phyloP scores from a whole-genome alignment of 2,329 filamentous ascomycete species.

The Paracamarosporium sp. region DNA sequence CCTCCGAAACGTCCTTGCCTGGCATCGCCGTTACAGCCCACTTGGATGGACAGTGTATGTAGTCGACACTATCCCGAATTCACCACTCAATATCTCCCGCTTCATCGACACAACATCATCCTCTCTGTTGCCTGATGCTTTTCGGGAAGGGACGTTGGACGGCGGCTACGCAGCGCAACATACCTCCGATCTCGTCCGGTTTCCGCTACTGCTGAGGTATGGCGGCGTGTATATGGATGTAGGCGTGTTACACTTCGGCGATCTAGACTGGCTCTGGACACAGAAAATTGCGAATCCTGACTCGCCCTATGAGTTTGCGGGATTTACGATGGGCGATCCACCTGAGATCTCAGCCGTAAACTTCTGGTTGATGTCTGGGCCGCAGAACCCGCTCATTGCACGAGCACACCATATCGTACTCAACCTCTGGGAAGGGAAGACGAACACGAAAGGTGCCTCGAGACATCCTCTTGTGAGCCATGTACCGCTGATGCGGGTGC shows the following conservation, averaged over 20 bases:
- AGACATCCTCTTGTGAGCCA: slow-evolving; percentile 60
- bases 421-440: slow-evolving; percentile 56
- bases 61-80: slow-evolving; percentile 53
- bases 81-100: slow-evolving; percentile 56
- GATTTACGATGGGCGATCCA: slow-evolving; percentile 29
- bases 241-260: slow-evolving; percentile 63
- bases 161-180: slow-evolving; percentile 62
- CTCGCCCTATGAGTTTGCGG: slow-evolving; percentile 51
- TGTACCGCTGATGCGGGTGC: slow-evolving; percentile 55
- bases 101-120: slow-evolving; percentile 57
- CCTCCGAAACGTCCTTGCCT: slow-evolving; percentile 61
- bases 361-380: slow-evolving; percentile 25
- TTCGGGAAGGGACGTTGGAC: slow-evolving; percentile 56
- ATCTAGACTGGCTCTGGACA: slow-evolving; percentile 62
- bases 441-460: slow-evolving; percentile 49
- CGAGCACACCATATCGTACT: slow-evolving; percentile 60
- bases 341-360: slow-evolving; percentile 30
- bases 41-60: slow-evolving; percentile 63
- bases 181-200: slow-evolving; percentile 65
- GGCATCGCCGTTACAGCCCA: slow-evolving; percentile 60
- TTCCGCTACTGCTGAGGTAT: slow-evolving; percentile 62
- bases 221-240: slow-evolving; percentile 67
- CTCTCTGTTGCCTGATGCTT: slow-evolving; percentile 57
- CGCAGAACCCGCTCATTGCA: slow-evolving; percentile 56
- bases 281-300: slow-evolving; percentile 54